phyloP scores from a whole-genome alignment of 805 yeast species.

The Tetrapisispora iriomotensis region DNA sequence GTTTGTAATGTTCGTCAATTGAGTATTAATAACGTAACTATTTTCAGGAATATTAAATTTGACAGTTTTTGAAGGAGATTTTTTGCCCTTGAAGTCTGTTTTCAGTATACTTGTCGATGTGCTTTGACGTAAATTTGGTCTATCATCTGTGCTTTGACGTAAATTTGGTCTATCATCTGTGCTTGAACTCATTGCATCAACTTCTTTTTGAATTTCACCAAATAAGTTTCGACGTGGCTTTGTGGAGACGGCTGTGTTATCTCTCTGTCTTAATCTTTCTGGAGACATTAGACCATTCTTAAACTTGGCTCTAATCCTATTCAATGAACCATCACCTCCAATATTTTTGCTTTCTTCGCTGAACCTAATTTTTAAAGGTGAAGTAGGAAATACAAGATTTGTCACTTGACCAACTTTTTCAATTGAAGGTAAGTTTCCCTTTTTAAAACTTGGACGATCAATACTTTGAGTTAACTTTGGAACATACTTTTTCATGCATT shows the following conservation, averaged over 20 bases:
- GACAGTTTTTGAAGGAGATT: constrained; percentile 16
- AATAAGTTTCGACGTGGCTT: background rate
- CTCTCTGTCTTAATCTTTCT: constrained; percentile 4
- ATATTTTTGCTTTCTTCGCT: constrained; percentile 22
- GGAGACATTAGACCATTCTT: constrained; percentile 19
- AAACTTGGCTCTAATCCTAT: constrained; percentile 24
- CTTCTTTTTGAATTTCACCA: background rate
- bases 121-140: no score
- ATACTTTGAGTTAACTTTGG: constrained; percentile 21
- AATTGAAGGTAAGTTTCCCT: constrained; percentile 5
- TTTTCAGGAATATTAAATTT: constrained; percentile 17
- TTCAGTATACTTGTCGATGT: background rate
- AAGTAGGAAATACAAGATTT: constrained; percentile 21
- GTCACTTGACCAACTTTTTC: constrained; percentile 12
- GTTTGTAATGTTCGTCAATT: constrained; percentile 8
- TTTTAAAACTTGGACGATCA: constrained; percentile 16
- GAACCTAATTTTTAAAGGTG: constrained; percentile 20
- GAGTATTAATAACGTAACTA: background rate
- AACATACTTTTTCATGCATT: constrained; percentile 11
- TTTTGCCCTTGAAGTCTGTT: constrained; percentile 3
- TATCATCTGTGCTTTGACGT: no score
- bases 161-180: background rate
- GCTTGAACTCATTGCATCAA: no score
- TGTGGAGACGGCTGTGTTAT: background rate
- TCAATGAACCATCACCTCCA: constrained; percentile 25